Evolutionary conservation across 1,139 yeast genomes (phyloP), one percentile per base, ranked within the genome.

Genomic region (Debaryomyces sp.): DNA sequence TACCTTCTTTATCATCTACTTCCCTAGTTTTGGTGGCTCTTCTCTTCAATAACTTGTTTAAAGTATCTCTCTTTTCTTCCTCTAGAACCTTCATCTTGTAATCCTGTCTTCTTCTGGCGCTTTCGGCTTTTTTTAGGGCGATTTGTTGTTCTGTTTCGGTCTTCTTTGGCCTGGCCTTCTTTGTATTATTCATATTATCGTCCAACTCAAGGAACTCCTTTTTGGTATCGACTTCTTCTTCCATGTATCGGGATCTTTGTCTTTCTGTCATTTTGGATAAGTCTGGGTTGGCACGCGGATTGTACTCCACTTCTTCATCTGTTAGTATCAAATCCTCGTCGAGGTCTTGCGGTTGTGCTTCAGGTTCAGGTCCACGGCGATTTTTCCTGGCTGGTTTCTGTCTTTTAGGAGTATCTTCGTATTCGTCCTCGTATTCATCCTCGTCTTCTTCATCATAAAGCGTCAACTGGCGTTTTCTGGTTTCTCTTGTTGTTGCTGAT

Each of bases 61-160:
- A 76, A 0, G 97, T 92, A 56, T 91, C 97, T 59, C 86, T 82
- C 65, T 94, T 94, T 66, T 94, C 99, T 65, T 90, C 97, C 61
- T 91, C 98, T 36, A 89, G 71, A 54, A 87, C 83, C 68, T 87
- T 86, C 59, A 86, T 92, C 55, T 87, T 86, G 60, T 91, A 80
- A 61, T 94, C 94, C 64, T 88, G 88, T 55, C 99, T 79, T 64
- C 92, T 82, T 57, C 99, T 80, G 0, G 97, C 94, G 60, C 83
- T 85, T 62, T 94, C 99, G 1, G 96, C 92, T 54, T 91, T 84
- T 38, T 91, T 78, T 50, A 90, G 68, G 34, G 89, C 89, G 36
- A 84, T 78, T 66, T 92, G 96, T 63, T 94, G 97, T 50, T 86
- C 97, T 0, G 96, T 86, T 49, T 89, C 78, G 60, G 80, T 82